Evolutionary conservation across 208 protist species (phyloP), one percentile per base, ranked within the genome.

Genomic region (Jaenimonas drosophilae): DNA sequence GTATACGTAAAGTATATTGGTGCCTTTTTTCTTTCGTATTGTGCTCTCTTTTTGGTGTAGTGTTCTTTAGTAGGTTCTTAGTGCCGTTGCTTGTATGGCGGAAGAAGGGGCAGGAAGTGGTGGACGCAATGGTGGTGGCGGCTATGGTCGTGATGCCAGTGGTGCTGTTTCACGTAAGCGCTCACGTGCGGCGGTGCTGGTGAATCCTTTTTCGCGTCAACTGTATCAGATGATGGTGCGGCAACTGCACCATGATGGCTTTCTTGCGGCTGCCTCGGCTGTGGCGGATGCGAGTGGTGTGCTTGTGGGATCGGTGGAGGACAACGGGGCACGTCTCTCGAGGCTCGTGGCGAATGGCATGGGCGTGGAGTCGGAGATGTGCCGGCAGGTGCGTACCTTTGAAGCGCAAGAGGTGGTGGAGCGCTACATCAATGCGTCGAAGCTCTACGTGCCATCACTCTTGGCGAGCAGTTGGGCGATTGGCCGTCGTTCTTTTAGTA

Each of bases 221-320:
- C 14, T 92, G 31, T 92, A 92, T 51, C 65, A 81, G 51, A 59
- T 88, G 56, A 68, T 89, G 4, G 64, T 92, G 21, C 68, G 72
- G 0, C 84, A 92, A 53, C 64, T 92, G 12, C 77, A 88, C 33
- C 66, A 87, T 47, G 84, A 92, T 53, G 84, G 84, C 9, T 89
- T 64, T 44, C 26, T 88, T 2, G 66, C 70, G 2, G 79, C 84
- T 0, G 76, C 84, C 5, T 66, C 76, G 0, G 63, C 76, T 12
- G 78, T 92, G 12, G 79, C 76, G 5, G 76, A 89, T 21, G 73
- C 80, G 3, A 86, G 79, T 0, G 73, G 76, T n/a, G 54, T 73
- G 32, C 56, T 71, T 28, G 73, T 87, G 19, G 59, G 63, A 3
- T 28, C 49, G 21, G 57, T 88, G 11, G 64, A 89, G 28, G 39